These are phyloP conservation scores for Xylariaceae sp. DNA, from an alignment of 2,329 filamentous ascomycete species.

Conservation along the genomic window DNA sequence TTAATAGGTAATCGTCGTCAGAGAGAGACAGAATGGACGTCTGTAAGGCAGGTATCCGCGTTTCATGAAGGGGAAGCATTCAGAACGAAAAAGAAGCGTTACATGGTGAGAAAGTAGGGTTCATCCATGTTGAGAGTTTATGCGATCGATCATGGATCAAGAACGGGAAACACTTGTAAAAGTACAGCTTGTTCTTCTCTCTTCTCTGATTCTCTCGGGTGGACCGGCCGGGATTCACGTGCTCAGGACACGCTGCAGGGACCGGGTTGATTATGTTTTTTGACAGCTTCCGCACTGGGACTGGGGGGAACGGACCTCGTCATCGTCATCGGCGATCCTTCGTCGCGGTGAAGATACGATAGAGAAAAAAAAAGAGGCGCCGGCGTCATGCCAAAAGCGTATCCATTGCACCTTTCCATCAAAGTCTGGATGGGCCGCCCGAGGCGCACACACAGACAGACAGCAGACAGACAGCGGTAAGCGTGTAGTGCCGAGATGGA, in stretches of 20 bases:
- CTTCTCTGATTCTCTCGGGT: not conserved
- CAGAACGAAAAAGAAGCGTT: not conserved
- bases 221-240: conserved; percentile 14
- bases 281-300: conserved; percentile 12
- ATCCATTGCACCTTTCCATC: not conserved
- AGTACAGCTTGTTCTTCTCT: not conserved
- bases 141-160: not conserved
- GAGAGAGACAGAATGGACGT: no score
- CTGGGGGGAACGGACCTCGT: not conserved
- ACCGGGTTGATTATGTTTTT: conserved; percentile 14
- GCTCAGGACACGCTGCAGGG: conserved; percentile 15
- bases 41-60: not conserved
- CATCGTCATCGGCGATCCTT: not conserved
- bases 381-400: not conserved
- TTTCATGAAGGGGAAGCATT: not conserved
- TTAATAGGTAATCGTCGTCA: no score
- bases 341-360: not conserved
- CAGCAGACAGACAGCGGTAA: not conserved
- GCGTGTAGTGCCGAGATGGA: not conserved
- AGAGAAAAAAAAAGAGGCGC: not conserved
- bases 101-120: not conserved
- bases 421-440: not conserved
- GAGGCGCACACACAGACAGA: not conserved
- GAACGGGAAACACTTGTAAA: no score
- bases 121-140: not conserved